Base-by-base conservation (phyloP, 768 basidiomycete species). In the Auriscalpium orientale region DNA sequence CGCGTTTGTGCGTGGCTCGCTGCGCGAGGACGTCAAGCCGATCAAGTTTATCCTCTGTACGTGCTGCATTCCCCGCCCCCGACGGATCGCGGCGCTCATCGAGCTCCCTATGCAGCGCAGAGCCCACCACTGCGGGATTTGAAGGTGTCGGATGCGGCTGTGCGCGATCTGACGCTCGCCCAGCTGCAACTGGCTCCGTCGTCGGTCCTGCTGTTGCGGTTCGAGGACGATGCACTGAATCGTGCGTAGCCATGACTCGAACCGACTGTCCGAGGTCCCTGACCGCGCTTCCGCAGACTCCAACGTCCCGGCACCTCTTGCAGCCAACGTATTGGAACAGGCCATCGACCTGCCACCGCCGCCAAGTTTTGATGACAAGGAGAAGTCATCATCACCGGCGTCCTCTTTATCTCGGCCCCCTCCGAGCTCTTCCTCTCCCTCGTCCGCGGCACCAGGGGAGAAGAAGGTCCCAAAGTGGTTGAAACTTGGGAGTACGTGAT, bases 31-130 rank as follows among this genome's bases (percentile, higher is more conserved):
- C 58, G 81, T 84, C 46, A 83, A 89, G 66, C 77, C 84, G 3
- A 81, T 82, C 70, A 91, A 91, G 64, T 95, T 93, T 64, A 76
- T 92, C 40, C 76, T 95, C 40, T 95, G 92, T 94, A 63, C 52
- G 84, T 78, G 36, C 2, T 28, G 28, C 28, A 28, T 28, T 28
- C 28, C 28, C 28, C 28, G 28, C 9, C 40, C 49, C 38, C 34
- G n/a, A 34, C 54, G 48, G 16, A 36, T 15, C 13, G 6, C n/a
- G n/a, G 45, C 46, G 40, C n/a, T n/a, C 33, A 34, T 16, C 20
- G 21, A 38, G 22, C 49, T 43, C 11, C 28, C 57, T 36, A 16
- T 21, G 20, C 55, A 93, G 91, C 89, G 69, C 89, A 93, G 72
- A 74, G 77, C 3, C 91, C 90, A 2, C 93, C 92, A 1, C 85